Base-by-base conservation (phyloP, 441 rosid genomes). In the Melastoma candidum region DNA sequence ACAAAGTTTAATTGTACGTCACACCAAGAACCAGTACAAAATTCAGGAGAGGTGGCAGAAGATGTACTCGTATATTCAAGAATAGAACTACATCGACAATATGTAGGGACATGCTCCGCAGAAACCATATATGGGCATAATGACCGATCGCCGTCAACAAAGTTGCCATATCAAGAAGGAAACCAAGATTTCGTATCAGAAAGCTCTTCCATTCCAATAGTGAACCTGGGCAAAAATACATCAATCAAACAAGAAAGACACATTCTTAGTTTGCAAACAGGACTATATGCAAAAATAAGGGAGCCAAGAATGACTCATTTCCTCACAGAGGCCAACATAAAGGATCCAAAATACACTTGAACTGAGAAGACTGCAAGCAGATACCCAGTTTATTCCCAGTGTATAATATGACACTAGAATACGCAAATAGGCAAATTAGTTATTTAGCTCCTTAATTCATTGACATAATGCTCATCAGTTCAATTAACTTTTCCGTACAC, bases 31-130 rank as follows among this genome's bases (percentile, higher is more conserved):
- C 6, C 5, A 32, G 41, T 8, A 58, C 52, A 65, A 47, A 17
- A 1, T 3, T 36, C 43, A 48, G 9, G 48, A 46, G 9, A 58
- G 62, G 26, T 47, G 47, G 45, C 45, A 63, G 60, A 58, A 76
- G 62, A 64, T 74, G 81, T 82, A 93, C 99, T 56, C 97, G 95
- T 60, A 89, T 83, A 69, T 93, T 89, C 61, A 93, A 69, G 69
- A 89, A 84, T 53, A 93, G 87, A 67, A 93, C 76, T 49, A 82
- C 93, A 74, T 93, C 99, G 62, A 83, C 82, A 54, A 89, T 80
- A 79, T 89, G 99, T 75, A 93, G 82, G 44, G 97, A 84, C 85
- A 93, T 71, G 57, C 99, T 97, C 73, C 75, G 97, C 54, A 93
- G 85, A 96, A 97, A 89, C 96, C 97, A 93, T 47, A 93, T 87